Conservation (phyloP, 1,284 basidiomycete genomes). For the Marasmius fiardii region DNA sequence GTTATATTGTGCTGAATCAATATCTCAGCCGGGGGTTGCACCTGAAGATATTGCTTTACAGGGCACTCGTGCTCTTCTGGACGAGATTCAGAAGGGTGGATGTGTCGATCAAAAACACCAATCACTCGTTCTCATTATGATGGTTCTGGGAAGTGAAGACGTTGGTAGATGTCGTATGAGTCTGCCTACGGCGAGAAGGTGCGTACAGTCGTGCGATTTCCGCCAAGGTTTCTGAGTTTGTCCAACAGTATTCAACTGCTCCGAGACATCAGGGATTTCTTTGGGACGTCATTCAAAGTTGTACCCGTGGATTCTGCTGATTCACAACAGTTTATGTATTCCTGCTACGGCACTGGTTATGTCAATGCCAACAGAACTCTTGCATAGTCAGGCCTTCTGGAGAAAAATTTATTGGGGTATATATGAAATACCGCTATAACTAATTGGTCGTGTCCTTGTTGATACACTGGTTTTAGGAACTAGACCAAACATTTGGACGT, state of each 20-base stretch:
- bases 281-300: constrained; percentile 71
- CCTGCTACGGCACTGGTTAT: constrained; percentile 79
- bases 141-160: constrained; percentile 96
- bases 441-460: not conserved
- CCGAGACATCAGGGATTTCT: constrained; percentile 78
- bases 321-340: constrained; percentile 61
- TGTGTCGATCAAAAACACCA: constrained; percentile 94
- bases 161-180: constrained; percentile 89
- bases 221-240: constrained; percentile 1
- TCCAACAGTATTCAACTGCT: constrained; percentile 81
- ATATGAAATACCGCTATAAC: not conserved
- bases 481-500: too few species aligned
- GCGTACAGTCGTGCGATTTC: constrained; percentile 30
- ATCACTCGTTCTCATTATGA: constrained; percentile 82
- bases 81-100: constrained; percentile 80
- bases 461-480: not conserved
- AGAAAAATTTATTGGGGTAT: not conserved
- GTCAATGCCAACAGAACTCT: constrained; percentile 73
- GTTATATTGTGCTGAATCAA: constrained; percentile 84
- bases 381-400: constrained; percentile 36
- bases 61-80: constrained; percentile 76
- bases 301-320: constrained; percentile 45
- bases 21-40: constrained; percentile 74
- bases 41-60: constrained; percentile 91
- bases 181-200: constrained; percentile 80